Base-by-base conservation (phyloP, 495 filamentous ascomycete species). In the Articulospora tetracladia region DNA sequence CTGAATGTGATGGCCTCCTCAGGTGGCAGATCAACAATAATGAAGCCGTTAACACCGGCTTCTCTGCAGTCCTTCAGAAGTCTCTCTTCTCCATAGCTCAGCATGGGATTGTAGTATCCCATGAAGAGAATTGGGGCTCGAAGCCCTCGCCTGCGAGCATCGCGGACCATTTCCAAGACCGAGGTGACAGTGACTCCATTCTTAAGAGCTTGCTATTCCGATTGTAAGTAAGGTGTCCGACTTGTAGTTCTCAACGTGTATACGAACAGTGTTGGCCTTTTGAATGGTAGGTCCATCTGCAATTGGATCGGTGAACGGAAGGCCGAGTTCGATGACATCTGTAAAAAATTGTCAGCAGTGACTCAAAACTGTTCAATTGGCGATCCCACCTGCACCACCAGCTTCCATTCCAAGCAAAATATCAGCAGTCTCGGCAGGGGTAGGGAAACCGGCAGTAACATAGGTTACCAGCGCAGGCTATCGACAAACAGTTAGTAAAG, bases 261-360 rank as follows among this genome's bases (percentile, higher is more conserved):
- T 44, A 65, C 60, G 19, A 67, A 89, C 84, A 24, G 87, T 93
- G 75, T 96, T 97, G 46, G 93, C 79, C 59, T 85, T 93, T 74
- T 97, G 93, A 65, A 97, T 96, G 2, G 91, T 95, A 11, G 93
- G 92, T 11, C 93, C 93, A 73, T 97, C 93, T 57, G 92, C 93
- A 75, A 96, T 97, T 22, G 94, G 94, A 69, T 99, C 94, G 53
- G 95, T 97, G 81, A 99, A 99, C 47, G 95, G 95, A 41, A 97
- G 79, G 47, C 92, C 91, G 56, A 93, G 81, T 71, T 93, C 90
- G 59, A 93, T 91, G 59, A 93, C 72, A 71, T 93, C 90, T 89
- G 61, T n/a, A n/a, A 50, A 10, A 23, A 30, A 20, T 25, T 3
- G 2, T 44, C 55, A 34, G 63, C 60, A 27, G 52, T 13, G 7